phyloP scores from a whole-genome alignment of 1,284 basidiomycete species.

The Tremellales sp. region DNA sequence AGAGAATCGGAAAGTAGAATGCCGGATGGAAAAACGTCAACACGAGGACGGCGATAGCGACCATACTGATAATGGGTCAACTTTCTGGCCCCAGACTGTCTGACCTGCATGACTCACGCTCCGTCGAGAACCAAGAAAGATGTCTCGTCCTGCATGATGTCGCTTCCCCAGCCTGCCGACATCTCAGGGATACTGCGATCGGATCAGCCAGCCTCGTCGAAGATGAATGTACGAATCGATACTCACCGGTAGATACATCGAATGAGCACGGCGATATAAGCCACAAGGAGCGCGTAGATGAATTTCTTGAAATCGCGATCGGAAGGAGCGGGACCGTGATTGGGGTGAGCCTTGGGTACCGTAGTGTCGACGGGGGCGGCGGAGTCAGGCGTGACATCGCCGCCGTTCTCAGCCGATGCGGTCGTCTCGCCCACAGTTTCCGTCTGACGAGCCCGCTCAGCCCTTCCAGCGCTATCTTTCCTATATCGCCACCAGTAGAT shows the following conservation, averaged over 20 bases:
- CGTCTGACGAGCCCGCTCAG: not conserved
- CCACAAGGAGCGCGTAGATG: constrained; percentile 7
- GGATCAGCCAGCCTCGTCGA: not conserved
- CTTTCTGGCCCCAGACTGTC: not conserved
- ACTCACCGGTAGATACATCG: constrained; percentile 14
- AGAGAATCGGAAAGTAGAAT: constrained; percentile 1
- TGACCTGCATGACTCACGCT: constrained; percentile 3
- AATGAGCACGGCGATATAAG: constrained; percentile 7
- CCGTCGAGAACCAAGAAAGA: constrained; percentile 11
- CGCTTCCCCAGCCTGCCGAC: constrained; percentile 11
- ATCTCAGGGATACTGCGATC: constrained; percentile 11
- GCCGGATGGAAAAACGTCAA: constrained; percentile 8
- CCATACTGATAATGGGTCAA: constrained; percentile 3
- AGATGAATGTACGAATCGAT: not conserved
- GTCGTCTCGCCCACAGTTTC: not conserved
- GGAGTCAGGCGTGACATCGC: no score
- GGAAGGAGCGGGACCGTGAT: no score
- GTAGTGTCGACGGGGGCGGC: no score
- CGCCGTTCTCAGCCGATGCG: no score
- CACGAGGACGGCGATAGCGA: constrained; percentile 7
- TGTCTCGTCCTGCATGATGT: constrained; percentile 11
- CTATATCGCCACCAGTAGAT: constrained; percentile 4
- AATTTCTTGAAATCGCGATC: constrained; percentile 7
- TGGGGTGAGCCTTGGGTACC: no score
- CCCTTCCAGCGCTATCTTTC: no score